A percentile compares a stretch with the other conserved stretches of the same genome.
Evolutionary conservation across 176 grass and related monocot genomes (phyloP).

Genomic region (Aegilops tauschii): DNA sequence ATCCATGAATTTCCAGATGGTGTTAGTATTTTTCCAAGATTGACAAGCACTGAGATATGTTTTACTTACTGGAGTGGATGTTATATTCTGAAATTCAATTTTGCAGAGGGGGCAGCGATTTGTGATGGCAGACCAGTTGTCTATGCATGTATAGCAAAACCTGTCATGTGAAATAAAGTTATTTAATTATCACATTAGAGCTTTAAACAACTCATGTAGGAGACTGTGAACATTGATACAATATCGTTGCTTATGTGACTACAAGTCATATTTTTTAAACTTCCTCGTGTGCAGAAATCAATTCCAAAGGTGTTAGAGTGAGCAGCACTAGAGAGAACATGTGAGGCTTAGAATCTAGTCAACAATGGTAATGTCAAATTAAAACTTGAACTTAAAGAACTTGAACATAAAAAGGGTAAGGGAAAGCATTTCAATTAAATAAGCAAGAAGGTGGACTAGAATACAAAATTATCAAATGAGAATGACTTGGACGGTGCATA

Average conservation of each 20-base stretch:
- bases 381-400: background rate
- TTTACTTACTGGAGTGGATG: constrained; percentile 68
- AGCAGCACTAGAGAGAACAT: background rate
- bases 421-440: background rate
- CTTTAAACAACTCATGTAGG: background rate
- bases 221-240: background rate
- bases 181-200: constrained; percentile 24
- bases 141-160: constrained; percentile 97
- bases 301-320: constrained; percentile 11
- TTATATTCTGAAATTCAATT: constrained; percentile 75
- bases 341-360: background rate
- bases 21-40: background rate
- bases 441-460: constrained; percentile 5
- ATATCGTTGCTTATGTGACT: constrained; percentile 9
- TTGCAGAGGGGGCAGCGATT: constrained; percentile 92
- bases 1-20: constrained; percentile 11
- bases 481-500: background rate
- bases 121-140: constrained; percentile 92
- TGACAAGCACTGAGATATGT: constrained; percentile 18
- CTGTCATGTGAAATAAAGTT: constrained; percentile 36
- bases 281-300: background rate
- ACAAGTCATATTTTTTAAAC: constrained; percentile 16
- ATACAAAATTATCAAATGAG: constrained; percentile 2
- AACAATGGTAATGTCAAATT: background rate
- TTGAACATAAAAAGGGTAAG: background rate